A percentile compares a stretch with the other conserved stretches of the same genome.
phyloP scores from a whole-genome alignment of 768 basidiomycete species.

The Exidia glandulosa region DNA sequence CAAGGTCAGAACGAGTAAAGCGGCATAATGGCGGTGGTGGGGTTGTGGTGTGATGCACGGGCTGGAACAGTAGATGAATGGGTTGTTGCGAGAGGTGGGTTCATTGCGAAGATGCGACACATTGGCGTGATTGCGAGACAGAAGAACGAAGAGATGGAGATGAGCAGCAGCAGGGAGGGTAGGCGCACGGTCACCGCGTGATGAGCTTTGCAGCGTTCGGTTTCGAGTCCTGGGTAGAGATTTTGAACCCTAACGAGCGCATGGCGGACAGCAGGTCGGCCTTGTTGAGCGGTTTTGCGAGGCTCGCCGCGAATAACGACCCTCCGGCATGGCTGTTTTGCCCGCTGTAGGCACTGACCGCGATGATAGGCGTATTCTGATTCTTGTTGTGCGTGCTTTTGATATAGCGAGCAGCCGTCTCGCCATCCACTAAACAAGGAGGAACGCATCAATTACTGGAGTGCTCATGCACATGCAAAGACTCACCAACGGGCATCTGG shows the following conservation, averaged over 20 bases:
- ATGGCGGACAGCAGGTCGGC: conserved; percentile 68
- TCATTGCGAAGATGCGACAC: not conserved
- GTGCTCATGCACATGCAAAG: conserved; percentile 8
- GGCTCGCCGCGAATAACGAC: conserved; percentile 66
- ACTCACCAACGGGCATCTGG: conserved; percentile 85
- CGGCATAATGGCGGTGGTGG: not conserved
- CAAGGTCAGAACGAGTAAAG: not conserved
- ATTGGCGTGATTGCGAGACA: not conserved
- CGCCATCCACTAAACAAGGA: conserved; percentile 70
- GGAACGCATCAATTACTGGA: not conserved
- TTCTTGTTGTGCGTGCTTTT: conserved; percentile 96
- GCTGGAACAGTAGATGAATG: not conserved
- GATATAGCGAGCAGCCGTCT: conserved; percentile 93
- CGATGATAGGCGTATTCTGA: conserved; percentile 82
- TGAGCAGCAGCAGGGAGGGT: conserved; percentile 35
- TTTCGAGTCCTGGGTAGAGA: conserved; percentile 34
- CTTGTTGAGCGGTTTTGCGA: conserved; percentile 86
- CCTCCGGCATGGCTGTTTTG: conserved; percentile 51
- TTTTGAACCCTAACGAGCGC: conserved; percentile 86
- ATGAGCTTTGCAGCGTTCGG: not conserved
- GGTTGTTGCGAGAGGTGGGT: not conserved
- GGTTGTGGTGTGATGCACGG: not conserved
- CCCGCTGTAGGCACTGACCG: conserved; percentile 80
- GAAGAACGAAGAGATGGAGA: not conserved
- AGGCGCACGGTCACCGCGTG: conserved; percentile 6